These are phyloP conservation scores for Endothia cerciana DNA, from an alignment of 2,329 filamentous ascomycete species.

Conservation along the genomic window DNA sequence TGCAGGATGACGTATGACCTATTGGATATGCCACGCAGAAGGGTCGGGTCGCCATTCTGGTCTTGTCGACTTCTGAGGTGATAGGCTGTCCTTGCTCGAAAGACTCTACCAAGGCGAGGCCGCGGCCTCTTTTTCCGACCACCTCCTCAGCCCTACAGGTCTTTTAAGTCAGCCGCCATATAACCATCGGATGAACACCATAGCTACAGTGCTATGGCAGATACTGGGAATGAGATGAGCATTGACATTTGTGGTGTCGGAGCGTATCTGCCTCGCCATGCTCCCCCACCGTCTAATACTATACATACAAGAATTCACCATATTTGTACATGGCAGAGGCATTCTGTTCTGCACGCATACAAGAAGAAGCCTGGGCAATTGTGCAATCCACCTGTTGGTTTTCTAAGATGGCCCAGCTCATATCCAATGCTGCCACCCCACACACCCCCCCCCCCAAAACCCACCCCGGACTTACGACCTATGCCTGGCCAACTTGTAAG, in stretches of 20 bases:
- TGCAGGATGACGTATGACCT: not conserved
- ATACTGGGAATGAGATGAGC: not conserved
- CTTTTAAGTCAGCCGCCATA: not conserved
- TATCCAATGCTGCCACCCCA: not conserved
- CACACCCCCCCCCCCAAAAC: not conserved
- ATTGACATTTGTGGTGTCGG: not conserved
- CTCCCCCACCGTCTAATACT: not conserved
- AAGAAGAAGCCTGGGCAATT: not conserved
- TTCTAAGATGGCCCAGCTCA: not conserved
- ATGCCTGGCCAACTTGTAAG: not conserved
- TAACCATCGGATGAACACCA: not conserved
- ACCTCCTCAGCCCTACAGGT: not conserved
- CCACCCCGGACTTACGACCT: no score
- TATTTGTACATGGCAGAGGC: not conserved
- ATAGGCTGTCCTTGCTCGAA: not conserved
- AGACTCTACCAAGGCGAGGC: not conserved
- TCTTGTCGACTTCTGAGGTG: not conserved
- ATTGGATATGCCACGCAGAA: not conserved
- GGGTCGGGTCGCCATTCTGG: not conserved
- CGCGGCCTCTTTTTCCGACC: not conserved
- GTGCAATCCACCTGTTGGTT: not conserved
- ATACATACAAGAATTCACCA: not conserved
- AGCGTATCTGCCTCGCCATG: not conserved
- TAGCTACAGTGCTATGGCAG: not conserved
- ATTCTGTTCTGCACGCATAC: constrained; percentile 2